Conservation (phyloP, 2,329 filamentous ascomycete species). For the Cladosporium velox region DNA sequence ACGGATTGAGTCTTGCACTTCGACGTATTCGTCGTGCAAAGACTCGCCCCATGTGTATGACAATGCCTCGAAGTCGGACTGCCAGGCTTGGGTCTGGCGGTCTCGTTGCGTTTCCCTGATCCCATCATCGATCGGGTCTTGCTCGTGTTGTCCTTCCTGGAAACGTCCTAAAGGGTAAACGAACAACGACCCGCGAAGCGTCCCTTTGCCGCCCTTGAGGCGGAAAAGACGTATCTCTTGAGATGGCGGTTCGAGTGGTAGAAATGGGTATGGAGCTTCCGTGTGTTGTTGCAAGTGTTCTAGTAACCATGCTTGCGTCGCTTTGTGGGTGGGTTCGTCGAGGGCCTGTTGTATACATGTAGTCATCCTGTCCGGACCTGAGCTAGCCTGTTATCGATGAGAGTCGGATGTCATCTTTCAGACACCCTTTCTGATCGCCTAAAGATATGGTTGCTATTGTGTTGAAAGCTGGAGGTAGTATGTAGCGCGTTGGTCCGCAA, state of each 20-base stretch:
- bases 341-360: neutral
- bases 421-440: neutral
- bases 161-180: neutral
- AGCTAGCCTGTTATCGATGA: neutral
- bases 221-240: neutral
- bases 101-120: neutral
- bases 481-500: neutral
- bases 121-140: neutral
- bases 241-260: neutral
- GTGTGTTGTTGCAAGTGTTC: neutral
- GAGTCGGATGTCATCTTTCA: neutral
- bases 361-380: neutral
- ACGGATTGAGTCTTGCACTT: neutral
- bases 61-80: neutral
- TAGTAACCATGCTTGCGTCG: neutral
- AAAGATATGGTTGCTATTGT: neutral
- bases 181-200: neutral
- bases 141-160: neutral
- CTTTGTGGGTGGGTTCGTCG: neutral
- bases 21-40: neutral
- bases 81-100: neutral
- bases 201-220: neutral
- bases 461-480: neutral
- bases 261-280: neutral
- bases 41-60: neutral